A percentile compares a stretch with the other conserved stretches of the same genome.
Evolutionary conservation across 257 asterid species (phyloP).

Genomic region (Buddleja alternifolia): DNA sequence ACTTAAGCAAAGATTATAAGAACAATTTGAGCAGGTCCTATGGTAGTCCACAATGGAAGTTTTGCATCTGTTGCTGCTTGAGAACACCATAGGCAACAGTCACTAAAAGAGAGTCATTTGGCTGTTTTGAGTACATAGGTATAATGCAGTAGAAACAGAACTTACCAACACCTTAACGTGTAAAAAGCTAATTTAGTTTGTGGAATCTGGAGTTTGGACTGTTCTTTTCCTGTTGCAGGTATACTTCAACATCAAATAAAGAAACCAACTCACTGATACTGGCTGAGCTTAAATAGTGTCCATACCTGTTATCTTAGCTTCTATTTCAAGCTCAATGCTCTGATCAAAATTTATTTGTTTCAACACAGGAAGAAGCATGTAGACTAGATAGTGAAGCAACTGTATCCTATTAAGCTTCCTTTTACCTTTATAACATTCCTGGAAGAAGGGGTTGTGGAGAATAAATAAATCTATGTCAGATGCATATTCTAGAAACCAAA

Average conservation of each 20-base stretch:
- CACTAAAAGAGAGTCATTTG: slow-evolving; percentile 23
- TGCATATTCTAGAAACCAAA: slow-evolving; percentile 7
- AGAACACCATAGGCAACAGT: slow-evolving; percentile 33
- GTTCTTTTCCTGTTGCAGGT: slow-evolving; percentile 55
- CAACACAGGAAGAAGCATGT: slow-evolving; percentile 80
- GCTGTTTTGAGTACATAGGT: slow-evolving; percentile 25
- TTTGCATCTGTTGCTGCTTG: slow-evolving; percentile 78
- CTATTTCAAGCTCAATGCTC: slow-evolving; percentile 66
- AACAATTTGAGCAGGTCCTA: slow-evolving; percentile 81
- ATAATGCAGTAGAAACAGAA: slow-evolving; percentile 28
- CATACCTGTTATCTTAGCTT: slow-evolving; percentile 73
- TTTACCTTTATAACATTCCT: slow-evolving; percentile 61
- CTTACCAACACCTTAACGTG: slow-evolving; percentile 68
- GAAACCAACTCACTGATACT: slow-evolving; percentile 10
- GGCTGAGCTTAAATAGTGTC: slow-evolving; percentile 13
- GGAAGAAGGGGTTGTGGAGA: slow-evolving; percentile 34
- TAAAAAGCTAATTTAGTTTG: slow-evolving; percentile 46
- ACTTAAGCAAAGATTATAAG: slow-evolving; percentile 79
- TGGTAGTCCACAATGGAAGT: slow-evolving; percentile 83
- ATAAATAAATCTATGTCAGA: slow-evolving; percentile 31
- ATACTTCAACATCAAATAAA: slow-evolving; percentile 15
- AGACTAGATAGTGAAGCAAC: slow-evolving; percentile 70
- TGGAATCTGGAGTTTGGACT: slow-evolving; percentile 55
- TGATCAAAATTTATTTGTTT: slow-evolving; percentile 70
- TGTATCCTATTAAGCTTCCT: slow-evolving; percentile 57